Conservation (phyloP, 495 filamentous ascomycete species). For the Aspergillus bertholletiae region DNA sequence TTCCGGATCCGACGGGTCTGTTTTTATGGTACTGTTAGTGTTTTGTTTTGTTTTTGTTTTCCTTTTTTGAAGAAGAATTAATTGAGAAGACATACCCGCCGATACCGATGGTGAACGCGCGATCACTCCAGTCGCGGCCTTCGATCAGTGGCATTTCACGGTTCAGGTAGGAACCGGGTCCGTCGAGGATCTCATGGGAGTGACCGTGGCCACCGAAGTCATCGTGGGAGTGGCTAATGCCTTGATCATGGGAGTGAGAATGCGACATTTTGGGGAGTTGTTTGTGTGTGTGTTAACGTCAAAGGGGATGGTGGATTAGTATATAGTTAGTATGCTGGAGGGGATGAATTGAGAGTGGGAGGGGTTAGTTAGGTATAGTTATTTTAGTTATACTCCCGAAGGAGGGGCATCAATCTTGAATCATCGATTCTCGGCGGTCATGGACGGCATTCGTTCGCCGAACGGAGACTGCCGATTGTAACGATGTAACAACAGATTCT, state of each 20-base stretch:
- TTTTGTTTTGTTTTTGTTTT: not conserved
- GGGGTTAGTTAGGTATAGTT: no score
- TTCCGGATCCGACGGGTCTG: constrained; percentile 95
- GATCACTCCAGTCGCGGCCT: constrained; percentile 81
- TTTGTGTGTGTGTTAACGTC: not conserved
- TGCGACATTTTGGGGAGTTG: constrained; percentile 29
- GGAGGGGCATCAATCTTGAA: no score
- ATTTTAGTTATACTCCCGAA: no score
- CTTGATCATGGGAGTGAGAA: constrained; percentile 56
- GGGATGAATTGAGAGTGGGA: not conserved
- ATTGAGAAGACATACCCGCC: constrained; percentile 69
- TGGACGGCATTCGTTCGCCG: constrained; percentile 1
- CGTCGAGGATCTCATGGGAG: constrained; percentile 91
- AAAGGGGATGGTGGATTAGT: not conserved
- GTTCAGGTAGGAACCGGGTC: constrained; percentile 82
- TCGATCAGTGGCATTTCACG: constrained; percentile 94
- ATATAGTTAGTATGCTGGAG: not conserved
- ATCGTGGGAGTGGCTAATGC: constrained; percentile 57
- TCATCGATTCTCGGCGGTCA: not conserved
- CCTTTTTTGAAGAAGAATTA: no score
- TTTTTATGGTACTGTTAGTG: not conserved
- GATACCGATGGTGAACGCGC: constrained; percentile 93
- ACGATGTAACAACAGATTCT: no score
- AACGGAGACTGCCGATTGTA: constrained; percentile 6
- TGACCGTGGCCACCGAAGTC: constrained; percentile 84